phyloP scores from a whole-genome alignment of 495 filamentous ascomycete species.

The Aspergillus indologenus region DNA sequence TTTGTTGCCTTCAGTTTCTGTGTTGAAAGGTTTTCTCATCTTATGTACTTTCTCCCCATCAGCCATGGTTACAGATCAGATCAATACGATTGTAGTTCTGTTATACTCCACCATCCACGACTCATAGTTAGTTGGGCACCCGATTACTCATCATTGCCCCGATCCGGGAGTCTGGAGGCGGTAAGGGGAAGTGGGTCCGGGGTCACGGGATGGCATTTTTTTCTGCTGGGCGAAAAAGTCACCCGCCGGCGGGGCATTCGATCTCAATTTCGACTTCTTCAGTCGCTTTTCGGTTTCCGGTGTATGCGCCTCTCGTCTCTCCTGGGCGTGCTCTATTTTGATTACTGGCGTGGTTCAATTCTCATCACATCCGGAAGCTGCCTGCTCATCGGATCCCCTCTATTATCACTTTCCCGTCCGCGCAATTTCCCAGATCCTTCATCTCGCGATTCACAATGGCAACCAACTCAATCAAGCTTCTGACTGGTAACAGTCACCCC shows the following conservation, averaged over 20 bases:
- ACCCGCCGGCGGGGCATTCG: conserved; percentile 23
- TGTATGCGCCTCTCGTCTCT: conserved; percentile 8
- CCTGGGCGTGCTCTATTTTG: not conserved
- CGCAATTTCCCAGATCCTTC: not conserved
- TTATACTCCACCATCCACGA: no score
- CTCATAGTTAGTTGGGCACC: conserved; percentile 10
- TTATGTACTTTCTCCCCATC: conserved; percentile 14
- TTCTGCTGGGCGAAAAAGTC: conserved; percentile 32
- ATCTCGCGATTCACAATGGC: conserved; percentile 51
- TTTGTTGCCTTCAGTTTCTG: not conserved
- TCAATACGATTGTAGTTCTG: conserved; percentile 8
- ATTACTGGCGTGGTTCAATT: not conserved
- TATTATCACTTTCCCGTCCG: not conserved
- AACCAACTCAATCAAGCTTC: conserved; percentile 90
- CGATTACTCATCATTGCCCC: not conserved
- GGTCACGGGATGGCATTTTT: conserved; percentile 35
- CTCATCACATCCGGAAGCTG: not conserved
- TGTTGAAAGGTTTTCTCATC: not conserved
- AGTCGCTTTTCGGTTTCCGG: conserved; percentile 8
- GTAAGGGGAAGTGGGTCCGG: conserved; percentile 20
- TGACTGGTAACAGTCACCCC: conserved; percentile 95
- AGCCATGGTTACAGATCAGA: conserved; percentile 8
- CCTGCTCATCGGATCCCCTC: not conserved
- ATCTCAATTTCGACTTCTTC: conserved; percentile 9
- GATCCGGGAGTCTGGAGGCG: conserved; percentile 17